Percentiles rank a stretch among this genome's conserved stretches.
Conservation (phyloP, 1,139 yeast genomes). For the Arxiozyma bovina region DNA sequence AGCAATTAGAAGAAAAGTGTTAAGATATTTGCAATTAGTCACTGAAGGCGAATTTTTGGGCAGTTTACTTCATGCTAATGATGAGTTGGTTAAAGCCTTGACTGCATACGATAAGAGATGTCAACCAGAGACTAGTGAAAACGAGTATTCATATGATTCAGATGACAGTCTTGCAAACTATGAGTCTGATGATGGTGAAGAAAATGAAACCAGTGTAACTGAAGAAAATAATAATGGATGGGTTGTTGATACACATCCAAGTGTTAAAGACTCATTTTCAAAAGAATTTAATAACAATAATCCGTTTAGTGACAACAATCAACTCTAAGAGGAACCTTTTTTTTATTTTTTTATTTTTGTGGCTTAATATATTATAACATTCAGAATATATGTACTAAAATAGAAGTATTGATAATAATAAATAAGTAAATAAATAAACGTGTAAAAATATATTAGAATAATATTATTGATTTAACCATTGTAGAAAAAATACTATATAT, state of each 20-base stretch:
- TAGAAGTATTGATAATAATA: no score
- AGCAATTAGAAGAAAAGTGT: slow-evolving; percentile 62
- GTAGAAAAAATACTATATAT: no score
- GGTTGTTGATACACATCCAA: slow-evolving; percentile 7
- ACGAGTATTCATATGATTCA: slow-evolving; percentile 4
- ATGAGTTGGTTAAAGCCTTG: slow-evolving; percentile 69
- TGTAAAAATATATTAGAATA: no score
- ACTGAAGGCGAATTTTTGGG: slow-evolving; percentile 79
- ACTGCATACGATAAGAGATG: slow-evolving; percentile 58
- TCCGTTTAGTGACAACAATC: slow-evolving; percentile 23
- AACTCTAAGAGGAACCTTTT: background rate
- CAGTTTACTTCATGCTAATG: slow-evolving; percentile 78
- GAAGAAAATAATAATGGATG: background rate
- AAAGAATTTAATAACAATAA: slow-evolving; percentile 8
- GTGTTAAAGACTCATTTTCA: background rate
- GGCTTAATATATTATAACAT: no score
- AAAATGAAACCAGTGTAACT: background rate
- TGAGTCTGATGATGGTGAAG: slow-evolving; percentile 11
- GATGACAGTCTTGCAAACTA: slow-evolving; percentile 10
- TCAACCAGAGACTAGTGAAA: slow-evolving; percentile 19
- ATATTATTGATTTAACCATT: no score
- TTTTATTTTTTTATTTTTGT: no score
- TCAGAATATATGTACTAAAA: no score
- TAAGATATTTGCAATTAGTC: slow-evolving; percentile 74
- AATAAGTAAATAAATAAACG: no score